Evolutionary conservation across 305 asterid genomes (phyloP), one percentile per base, ranked within the genome.

Genomic region (Striga hermonthica): DNA sequence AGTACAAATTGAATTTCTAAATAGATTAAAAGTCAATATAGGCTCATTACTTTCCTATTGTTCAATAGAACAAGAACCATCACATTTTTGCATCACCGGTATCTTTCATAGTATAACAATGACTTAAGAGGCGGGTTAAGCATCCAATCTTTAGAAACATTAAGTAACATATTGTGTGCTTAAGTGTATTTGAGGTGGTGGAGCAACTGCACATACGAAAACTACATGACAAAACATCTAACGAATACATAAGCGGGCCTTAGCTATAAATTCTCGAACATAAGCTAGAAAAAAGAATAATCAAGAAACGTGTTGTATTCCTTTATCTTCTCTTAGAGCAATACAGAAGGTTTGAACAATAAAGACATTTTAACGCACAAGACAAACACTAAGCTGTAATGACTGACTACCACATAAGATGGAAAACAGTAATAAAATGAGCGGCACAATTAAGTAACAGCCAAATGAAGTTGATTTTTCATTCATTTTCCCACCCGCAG

Each of bases 321-420:
- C 48, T 54, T 48, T 39, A 37, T 44, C 7, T 61, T 41, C 15
- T 47, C 45, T 35, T 13, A 60, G n/a, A 75, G 57, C 54, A 54
- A 38, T 44, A 31, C 45, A 65, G 53, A 70, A 44, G 39, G 65
- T 74, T 60, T 14, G 28, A 69, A 45, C 63, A 48, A 48, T 9
- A 45, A 45, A 9, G 50, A 45, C 58, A 63, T 57, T 45, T 31
- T 4, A 35, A 62, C 48, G 56, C 53, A 54, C 41, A 31, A 3
- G 13, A 16, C 12, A 44, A 8, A 10, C 49, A 44, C 49, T 44
- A 9, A 8, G n/a, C 4, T 44, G 12, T 7, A 44, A 8, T 44
- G n/a, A 44, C 10, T 44, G 9, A 44, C 12, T 44, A 44, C 10
- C n/a, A 44, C 12, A 44, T 8, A 44, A 8, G 49, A 12, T 44